A percentile compares a stretch with the other conserved stretches of the same genome.
These are phyloP conservation scores for Myxozyma mucilagina DNA, from an alignment of 805 yeast genomes.

Conservation along the genomic window DNA sequence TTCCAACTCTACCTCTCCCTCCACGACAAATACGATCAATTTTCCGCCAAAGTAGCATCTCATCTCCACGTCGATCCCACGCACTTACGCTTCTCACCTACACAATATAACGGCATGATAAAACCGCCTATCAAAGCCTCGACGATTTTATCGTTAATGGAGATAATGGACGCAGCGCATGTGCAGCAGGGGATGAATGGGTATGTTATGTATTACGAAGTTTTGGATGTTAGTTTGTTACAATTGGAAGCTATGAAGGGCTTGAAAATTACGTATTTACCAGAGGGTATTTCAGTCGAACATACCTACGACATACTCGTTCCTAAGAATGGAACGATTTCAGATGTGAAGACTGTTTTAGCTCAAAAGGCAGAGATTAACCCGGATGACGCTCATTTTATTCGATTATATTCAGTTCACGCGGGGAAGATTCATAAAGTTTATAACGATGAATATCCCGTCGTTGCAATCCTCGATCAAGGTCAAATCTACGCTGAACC, in stretches of 20 bases:
- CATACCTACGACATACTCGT: constrained; percentile 68
- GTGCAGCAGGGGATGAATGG: constrained; percentile 12
- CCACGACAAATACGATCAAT: constrained; percentile 55
- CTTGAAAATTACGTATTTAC: constrained; percentile 69
- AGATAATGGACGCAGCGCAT: constrained; percentile 29
- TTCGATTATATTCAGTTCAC: constrained; percentile 26
- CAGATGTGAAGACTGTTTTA: constrained; percentile 56
- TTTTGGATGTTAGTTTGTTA: constrained; percentile 67
- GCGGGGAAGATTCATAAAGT: constrained; percentile 27
- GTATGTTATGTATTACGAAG: constrained; percentile 63
- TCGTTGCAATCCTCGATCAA: constrained; percentile 42
- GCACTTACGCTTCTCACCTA: constrained; percentile 64
- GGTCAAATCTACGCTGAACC: constrained; percentile 46
- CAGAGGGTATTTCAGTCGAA: constrained; percentile 67
- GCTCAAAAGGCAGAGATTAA: constrained; percentile 55
- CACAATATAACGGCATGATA: constrained; percentile 55
- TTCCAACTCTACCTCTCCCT: constrained; percentile 65
- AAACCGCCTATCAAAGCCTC: constrained; percentile 42
- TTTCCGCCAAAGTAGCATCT: constrained; percentile 63
- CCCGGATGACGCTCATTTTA: constrained; percentile 41
- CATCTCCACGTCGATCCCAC: constrained; percentile 56
- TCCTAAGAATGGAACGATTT: constrained; percentile 60
- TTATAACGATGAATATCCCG: constrained; percentile 21
- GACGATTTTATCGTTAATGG: constrained; percentile 43
- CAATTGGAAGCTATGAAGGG: constrained; percentile 77